These are phyloP conservation scores for Xerocomus brunneocitrinus DNA, from an alignment of 768 basidiomycete species.

Conservation along the genomic window DNA sequence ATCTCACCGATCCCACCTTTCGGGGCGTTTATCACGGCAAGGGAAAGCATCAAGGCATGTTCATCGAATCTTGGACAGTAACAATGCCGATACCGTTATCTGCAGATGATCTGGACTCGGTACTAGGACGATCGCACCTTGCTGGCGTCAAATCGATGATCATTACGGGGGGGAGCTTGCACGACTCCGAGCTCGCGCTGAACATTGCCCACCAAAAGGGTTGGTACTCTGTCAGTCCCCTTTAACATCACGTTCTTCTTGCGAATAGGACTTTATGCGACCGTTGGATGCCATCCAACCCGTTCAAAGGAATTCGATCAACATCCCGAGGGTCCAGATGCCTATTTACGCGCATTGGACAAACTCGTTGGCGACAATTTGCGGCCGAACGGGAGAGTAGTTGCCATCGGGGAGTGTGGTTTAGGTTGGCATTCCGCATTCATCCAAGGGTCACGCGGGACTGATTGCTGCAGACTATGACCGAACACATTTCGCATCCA, in stretches of 20 bases:
- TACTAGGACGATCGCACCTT: slow-evolving; percentile 50
- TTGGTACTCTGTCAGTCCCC: slow-evolving; percentile 18
- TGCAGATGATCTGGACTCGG: slow-evolving; percentile 57
- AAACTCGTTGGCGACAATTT: slow-evolving; percentile 46
- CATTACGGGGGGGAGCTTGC: slow-evolving; percentile 69
- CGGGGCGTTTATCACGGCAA: slow-evolving; percentile 47
- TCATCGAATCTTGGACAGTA: neutral
- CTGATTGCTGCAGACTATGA: slow-evolving; percentile 58
- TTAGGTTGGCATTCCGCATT: slow-evolving; percentile 43
- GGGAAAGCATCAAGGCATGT: slow-evolving; percentile 46
- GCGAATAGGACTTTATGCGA: slow-evolving; percentile 56
- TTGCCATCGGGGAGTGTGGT: slow-evolving; percentile 79
- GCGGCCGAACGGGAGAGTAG: slow-evolving; percentile 52
- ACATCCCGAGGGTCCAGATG: slow-evolving; percentile 50
- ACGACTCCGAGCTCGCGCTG: slow-evolving; percentile 58
- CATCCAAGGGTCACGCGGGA: neutral
- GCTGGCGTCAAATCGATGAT: slow-evolving; percentile 70
- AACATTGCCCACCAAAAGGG: slow-evolving; percentile 56
- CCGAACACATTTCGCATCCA: slow-evolving; percentile 58
- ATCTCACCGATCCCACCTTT: slow-evolving; percentile 57
- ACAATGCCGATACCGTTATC: neutral
- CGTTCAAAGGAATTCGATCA: slow-evolving; percentile 64
- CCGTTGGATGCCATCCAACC: slow-evolving; percentile 79
- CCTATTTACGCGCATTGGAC: slow-evolving; percentile 58
- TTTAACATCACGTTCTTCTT: neutral